These are phyloP conservation scores for Saksenaea oblongispora DNA, from an alignment of 371 early-diverging fungal genomes.

Conservation along the genomic window DNA sequence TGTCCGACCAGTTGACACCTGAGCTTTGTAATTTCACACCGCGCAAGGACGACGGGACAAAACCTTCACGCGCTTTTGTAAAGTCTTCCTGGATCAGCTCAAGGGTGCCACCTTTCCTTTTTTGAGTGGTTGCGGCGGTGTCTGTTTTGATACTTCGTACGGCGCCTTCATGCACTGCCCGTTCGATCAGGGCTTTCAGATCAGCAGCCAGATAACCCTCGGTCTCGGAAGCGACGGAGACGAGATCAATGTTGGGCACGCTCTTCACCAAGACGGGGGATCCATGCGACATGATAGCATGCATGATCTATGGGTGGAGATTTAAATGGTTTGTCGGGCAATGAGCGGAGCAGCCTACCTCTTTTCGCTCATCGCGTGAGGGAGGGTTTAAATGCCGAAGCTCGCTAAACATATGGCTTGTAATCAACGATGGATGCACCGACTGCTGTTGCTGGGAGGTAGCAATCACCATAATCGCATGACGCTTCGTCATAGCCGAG, in stretches of 20 bases:
- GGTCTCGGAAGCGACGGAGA: conserved; percentile 75
- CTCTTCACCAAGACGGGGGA: conserved; percentile 35
- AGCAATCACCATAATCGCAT: conserved; percentile 65
- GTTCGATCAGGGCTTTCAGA: conserved; percentile 75
- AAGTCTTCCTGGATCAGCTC: conserved; percentile 67
- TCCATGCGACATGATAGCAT: conserved; percentile 56
- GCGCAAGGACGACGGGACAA: conserved; percentile 79
- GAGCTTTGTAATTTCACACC: conserved; percentile 82
- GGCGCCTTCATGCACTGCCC: conserved; percentile 83
- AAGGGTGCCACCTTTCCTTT: conserved; percentile 6
- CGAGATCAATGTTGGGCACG: conserved; percentile 61
- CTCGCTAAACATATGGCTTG: conserved; percentile 71
- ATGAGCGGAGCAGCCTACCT: conserved; percentile 32
- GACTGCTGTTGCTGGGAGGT: conserved; percentile 73
- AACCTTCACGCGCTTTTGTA: conserved; percentile 73
- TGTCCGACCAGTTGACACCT: conserved; percentile 84
- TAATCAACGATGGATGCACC: conserved; percentile 63
- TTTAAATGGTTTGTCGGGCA: no score
- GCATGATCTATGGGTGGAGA: conserved; percentile 43
- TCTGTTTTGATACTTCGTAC: conserved; percentile 62
- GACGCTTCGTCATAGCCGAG: conserved; percentile 40
- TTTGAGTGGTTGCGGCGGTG: conserved; percentile 1
- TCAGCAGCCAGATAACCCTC: conserved; percentile 92
- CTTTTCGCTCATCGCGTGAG: conserved; percentile 66
- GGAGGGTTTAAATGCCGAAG: conserved; percentile 70